phyloP scores from a whole-genome alignment of 345 rosid genomes.

The Adansonia digitata region DNA sequence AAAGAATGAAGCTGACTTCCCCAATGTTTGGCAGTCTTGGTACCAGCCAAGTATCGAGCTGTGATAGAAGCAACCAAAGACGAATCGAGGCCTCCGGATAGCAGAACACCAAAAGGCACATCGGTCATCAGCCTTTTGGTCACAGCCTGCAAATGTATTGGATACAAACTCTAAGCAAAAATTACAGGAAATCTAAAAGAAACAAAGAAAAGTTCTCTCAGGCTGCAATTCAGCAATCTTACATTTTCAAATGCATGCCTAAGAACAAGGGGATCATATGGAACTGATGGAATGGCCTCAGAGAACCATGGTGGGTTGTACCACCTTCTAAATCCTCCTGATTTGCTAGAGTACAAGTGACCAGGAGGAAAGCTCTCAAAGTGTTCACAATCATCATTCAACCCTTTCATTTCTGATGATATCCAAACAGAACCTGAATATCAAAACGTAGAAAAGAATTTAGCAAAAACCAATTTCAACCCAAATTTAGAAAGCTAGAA shows the following conservation, averaged over 20 bases:
- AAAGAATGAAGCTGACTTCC: conserved; percentile 83
- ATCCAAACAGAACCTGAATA: conserved; percentile 71
- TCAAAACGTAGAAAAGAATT: not conserved
- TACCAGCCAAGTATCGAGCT: conserved; percentile 63
- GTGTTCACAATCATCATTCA: conserved; percentile 83
- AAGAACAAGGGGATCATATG: conserved; percentile 72
- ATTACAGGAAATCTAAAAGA: not conserved
- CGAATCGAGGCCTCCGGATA: conserved; percentile 93
- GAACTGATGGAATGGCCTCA: conserved; percentile 56
- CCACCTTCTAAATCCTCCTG: conserved; percentile 66
- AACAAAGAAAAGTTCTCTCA: not conserved
- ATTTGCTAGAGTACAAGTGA: conserved; percentile 80
- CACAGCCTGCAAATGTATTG: conserved; percentile 56
- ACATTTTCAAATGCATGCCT: conserved; percentile 71
- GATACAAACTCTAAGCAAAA: not conserved
- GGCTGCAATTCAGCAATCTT: conserved; percentile 9
- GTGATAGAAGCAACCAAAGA: conserved; percentile 83
- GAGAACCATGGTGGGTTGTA: conserved; percentile 86
- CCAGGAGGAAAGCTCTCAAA: conserved; percentile 89
- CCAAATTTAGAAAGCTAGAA: not conserved
- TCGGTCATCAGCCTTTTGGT: conserved; percentile 87
- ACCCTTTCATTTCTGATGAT: conserved; percentile 80
- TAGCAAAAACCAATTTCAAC: not conserved
- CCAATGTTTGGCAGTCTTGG: conserved; percentile 70
- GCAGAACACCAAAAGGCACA: conserved; percentile 84